Percentiles rank a stretch among this genome's conserved stretches.
Conservation (phyloP, 768 basidiomycete species). For the Galerina marginata region DNA sequence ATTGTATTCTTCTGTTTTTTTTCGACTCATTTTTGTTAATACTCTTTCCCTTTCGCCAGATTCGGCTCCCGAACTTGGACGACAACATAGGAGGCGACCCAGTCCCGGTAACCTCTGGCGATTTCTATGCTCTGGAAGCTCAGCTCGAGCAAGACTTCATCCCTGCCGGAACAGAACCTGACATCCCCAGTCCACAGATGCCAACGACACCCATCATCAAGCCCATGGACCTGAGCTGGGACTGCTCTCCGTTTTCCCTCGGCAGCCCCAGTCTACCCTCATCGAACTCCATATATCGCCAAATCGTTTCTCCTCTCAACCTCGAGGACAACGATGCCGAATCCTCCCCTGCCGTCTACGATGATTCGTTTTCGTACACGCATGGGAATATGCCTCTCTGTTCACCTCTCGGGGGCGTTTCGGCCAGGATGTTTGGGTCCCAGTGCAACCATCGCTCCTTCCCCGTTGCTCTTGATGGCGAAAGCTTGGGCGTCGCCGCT, state of each 20-base stretch:
- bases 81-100: background rate
- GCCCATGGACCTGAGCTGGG: slow-evolving; percentile 9
- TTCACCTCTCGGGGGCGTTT: slow-evolving; percentile 12
- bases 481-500: slow-evolving; percentile 17
- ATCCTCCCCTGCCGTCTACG: slow-evolving; percentile 17
- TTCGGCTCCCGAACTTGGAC: background rate
- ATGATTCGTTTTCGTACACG: background rate
- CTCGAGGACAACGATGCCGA: background rate
- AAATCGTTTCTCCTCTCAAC: slow-evolving; percentile 15
- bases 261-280: slow-evolving; percentile 7
- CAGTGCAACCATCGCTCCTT: slow-evolving; percentile 9
- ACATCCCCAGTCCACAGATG: slow-evolving; percentile 3
- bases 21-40: background rate
- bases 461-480: slow-evolving; percentile 9
- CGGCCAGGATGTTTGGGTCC: slow-evolving; percentile 13
- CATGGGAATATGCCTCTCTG: slow-evolving; percentile 6
- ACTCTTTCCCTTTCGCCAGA: background rate
- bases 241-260: slow-evolving; percentile 14
- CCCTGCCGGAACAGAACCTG: background rate
- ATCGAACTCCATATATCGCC: slow-evolving; percentile 12
- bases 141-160: background rate
- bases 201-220: slow-evolving; percentile 11
- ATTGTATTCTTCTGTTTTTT: background rate
- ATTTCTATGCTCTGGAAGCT: background rate
- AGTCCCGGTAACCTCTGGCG: background rate